Base-by-base conservation (phyloP, 495 filamentous ascomycete species). In the Penicillium fimorum region DNA sequence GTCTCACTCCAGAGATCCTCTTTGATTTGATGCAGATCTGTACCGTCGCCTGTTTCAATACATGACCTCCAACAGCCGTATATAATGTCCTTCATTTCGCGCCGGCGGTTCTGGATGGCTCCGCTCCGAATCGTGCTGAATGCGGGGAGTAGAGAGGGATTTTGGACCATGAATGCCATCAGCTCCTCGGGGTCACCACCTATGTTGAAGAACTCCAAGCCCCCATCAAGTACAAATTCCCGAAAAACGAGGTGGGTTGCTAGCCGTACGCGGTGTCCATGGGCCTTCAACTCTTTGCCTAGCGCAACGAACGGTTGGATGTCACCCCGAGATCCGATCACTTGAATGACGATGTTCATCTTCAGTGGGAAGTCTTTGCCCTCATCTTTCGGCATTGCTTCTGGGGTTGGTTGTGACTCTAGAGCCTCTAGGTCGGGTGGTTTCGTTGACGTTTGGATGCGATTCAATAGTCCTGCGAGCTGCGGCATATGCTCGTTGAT, bases 91-190 rank as follows among this genome's bases (percentile, higher is more conserved):
- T 80, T 83, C 76, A 92, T 89, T 13, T 82, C 83, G 27, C 78
- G 79, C 24, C 88, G 77, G 17, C 86, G 76, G 55, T 82, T 79
- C 2, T 80, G 77, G 33, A 93, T 82, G 49, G 90, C 90, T 5
- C 89, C 89, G 17, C 75, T 83, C 30, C 81, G 78, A 32, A 93
- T 69, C 3, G 85, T 80, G 40, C 84, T 77, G 25, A 92, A 71
- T 5, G 82, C 83, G 0, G 89, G 90, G 65, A 92, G 87, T 46
- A 94, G 76, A 2, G 89, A 87, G 6, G 89, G 87, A 66, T 94
- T 90, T 64, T 92, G 90, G 17, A 92, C 89, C 90, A 92, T 92
- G 60, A 90, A 92, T 0, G 87, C 83, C 90, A 94, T 94, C 20
- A 94, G 79, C 58, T 90, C 84, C 0, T 84, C 79, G 4, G 90